phyloP scores from a whole-genome alignment of 164 flowering plant genomes.

The Stephania japonica region DNA sequence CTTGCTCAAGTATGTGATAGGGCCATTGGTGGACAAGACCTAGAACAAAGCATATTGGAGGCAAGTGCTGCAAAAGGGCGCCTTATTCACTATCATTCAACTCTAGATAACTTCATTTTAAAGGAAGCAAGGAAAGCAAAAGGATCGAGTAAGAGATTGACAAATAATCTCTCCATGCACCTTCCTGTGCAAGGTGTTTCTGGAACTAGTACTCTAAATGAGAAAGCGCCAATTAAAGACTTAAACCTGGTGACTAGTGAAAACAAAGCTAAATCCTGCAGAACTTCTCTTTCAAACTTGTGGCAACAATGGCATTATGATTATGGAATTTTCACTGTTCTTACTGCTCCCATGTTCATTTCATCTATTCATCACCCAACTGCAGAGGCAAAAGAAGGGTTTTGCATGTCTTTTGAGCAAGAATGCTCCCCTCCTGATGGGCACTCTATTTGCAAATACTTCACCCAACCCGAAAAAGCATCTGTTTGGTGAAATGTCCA shows the following conservation, averaged over 20 bases:
- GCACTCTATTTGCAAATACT: slow-evolving; percentile 64
- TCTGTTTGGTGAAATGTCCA: slow-evolving; percentile 46
- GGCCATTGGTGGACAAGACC: slow-evolving; percentile 59
- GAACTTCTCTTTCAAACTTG: slow-evolving; percentile 25
- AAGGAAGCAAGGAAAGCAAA: slow-evolving; percentile 27
- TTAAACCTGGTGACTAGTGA: slow-evolving; percentile 6
- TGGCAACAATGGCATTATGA: slow-evolving; percentile 99
- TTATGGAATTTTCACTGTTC: slow-evolving; percentile 82
- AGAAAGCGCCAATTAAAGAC: slow-evolving; percentile 3
- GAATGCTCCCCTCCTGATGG: slow-evolving; percentile 45
- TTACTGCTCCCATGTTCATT: slow-evolving; percentile 71
- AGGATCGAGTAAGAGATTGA: slow-evolving; percentile 18
- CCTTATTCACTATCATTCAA: slow-evolving; percentile 84
- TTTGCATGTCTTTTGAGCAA: slow-evolving; percentile 12
- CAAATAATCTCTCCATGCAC: background rate
- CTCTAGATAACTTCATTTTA: slow-evolving; percentile 34
- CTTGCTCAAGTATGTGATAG: slow-evolving; percentile 72
- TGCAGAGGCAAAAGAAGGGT: slow-evolving; percentile 8
- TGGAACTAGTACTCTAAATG: background rate
- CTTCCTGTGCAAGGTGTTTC: slow-evolving; percentile 5
- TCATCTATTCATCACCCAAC: slow-evolving; percentile 14
- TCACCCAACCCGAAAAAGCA: slow-evolving; percentile 41
- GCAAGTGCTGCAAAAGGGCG: slow-evolving; percentile 79
- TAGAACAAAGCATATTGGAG: slow-evolving; percentile 68
- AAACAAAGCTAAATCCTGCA: slow-evolving; percentile 18